These are phyloP conservation scores for Puccinia hordei DNA, from an alignment of 1,284 basidiomycete species.

Conservation along the genomic window DNA sequence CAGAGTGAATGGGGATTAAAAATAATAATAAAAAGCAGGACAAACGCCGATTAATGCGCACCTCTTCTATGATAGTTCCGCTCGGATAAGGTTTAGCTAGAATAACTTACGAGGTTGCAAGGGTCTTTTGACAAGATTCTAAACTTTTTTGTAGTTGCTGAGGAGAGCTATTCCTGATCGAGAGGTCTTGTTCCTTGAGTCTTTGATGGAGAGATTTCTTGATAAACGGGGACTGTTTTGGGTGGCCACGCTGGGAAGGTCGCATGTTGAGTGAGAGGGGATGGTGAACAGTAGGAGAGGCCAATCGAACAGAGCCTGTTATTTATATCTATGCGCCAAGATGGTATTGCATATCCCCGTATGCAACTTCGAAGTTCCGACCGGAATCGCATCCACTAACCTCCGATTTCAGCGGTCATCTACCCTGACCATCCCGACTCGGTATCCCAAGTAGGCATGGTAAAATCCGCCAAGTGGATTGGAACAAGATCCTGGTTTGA, in stretches of 20 bases:
- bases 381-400: too few relatives aligned
- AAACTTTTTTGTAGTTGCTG: conserved; percentile 21
- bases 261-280: not conserved
- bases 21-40: too few relatives aligned
- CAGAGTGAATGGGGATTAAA: not conserved
- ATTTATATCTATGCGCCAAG: not conserved
- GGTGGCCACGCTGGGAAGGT: not conserved
- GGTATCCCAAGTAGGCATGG: too few relatives aligned
- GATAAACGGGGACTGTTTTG: conserved; percentile 21
- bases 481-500: too few relatives aligned
- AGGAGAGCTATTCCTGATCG: conserved; percentile 32
- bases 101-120: conserved; percentile 16
- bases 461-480: too few relatives aligned
- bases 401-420: too few relatives aligned
- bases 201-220: conserved; percentile 29
- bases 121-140: conserved; percentile 17
- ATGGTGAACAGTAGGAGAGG: not conserved
- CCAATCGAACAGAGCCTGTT: not conserved
- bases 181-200: conserved; percentile 23
- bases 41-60: too few relatives aligned
- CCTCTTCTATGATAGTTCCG: not conserved
- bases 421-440: too few relatives aligned
- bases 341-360: not conserved
- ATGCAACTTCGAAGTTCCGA: not conserved
- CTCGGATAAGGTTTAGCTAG: not conserved